Base-by-base conservation (phyloP, 2,329 filamentous ascomycete genomes). In the Pseudocercospora vitis region DNA sequence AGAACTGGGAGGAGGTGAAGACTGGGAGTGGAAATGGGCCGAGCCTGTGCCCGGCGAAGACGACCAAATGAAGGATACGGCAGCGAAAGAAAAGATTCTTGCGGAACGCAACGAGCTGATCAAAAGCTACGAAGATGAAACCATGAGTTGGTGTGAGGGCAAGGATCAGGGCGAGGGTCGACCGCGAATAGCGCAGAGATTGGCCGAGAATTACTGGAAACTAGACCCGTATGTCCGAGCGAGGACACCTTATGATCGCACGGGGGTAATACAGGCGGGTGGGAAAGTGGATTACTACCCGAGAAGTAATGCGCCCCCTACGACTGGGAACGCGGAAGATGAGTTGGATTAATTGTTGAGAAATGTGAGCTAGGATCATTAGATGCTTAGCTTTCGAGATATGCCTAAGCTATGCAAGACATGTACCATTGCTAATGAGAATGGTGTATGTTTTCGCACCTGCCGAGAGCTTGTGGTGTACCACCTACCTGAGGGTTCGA, bases 141-240 rank as follows among this genome's bases (percentile, higher is more conserved):
- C 92, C 0, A 69, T 87, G 19, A 77, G 81, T 33, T 99, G 94
- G 94, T 83, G 95, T 49, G 74, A 77, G 39, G 72, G 74, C 1
- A 75, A 44, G 75, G 75, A 18, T 71, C 73, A 48, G 7, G 61
- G 60, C 35, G 58, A 53, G 52, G 63, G 46, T 23, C 62, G 52
- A 51, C 45, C 21, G 62, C 74, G 45, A 68, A 71, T 35, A 62
- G 71, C 5, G 70, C 70, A n/a, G 74, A 74, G 55, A 4, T 68
- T 97, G 63, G 79, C 79, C 57, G 78, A 80, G 44, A 88, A 88
- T 63, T 99, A 97, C 74, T 99, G 94, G 92, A 79, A 80, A 32
- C 72, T 96, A 48, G 94, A 99, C 73, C 90, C 90, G 0, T 95
- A 92, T 70, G 70, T 97, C 24, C 80, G 94, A 32, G 89, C 91